Base-by-base conservation (phyloP, 2,329 filamentous ascomycete genomes). In the Arachnomyces sp. region DNA sequence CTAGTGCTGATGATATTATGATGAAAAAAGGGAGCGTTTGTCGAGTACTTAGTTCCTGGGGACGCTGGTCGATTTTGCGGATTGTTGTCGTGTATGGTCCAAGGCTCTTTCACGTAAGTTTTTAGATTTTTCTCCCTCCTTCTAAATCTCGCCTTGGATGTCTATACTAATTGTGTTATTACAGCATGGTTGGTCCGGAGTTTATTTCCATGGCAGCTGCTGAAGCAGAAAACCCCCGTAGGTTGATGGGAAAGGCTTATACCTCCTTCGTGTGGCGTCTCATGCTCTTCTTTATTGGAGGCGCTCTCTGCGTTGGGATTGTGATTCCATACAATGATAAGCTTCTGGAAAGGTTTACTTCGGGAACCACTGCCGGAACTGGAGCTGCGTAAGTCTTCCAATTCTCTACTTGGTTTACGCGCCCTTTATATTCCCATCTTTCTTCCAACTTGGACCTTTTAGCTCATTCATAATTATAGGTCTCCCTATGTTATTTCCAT, bases 181-280 rank as follows among this genome's bases (percentile, higher is more conserved):
- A 14, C 14, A 57, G 52, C 1, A 73, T 82, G 47, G 73, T 75
- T n/a, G 78, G 79, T 0, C 77, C 78, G 0, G 78, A 82, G 51
- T 80, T 79, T 60, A 76, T 82, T 49, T 56, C 64, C 9, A 71
- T 71, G 69, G 66, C 69, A 3, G 80, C 81, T 2, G 80, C 75
- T 8, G 82, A 86, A 56, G 75, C 82, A 2, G 75, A 82, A 51
- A 80, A 82, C 45, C 82, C 82, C 0, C 75, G 80, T 4, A 66
- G 64, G n/a, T 72, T 80, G 15, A 78, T 89, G 63, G 82, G 80
- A 1, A 76, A 74, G 16, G 84, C 84, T 2, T 86, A 79, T 61
- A 82, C 83, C 43, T 77, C 81, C 40, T 81, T 86, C 2, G 85
- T 86, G 56, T 86, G 83, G 63, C 80, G 84, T n/a, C 67, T 88